phyloP scores from a whole-genome alignment of 139 green algal species.

The Coelastrella sp. region DNA sequence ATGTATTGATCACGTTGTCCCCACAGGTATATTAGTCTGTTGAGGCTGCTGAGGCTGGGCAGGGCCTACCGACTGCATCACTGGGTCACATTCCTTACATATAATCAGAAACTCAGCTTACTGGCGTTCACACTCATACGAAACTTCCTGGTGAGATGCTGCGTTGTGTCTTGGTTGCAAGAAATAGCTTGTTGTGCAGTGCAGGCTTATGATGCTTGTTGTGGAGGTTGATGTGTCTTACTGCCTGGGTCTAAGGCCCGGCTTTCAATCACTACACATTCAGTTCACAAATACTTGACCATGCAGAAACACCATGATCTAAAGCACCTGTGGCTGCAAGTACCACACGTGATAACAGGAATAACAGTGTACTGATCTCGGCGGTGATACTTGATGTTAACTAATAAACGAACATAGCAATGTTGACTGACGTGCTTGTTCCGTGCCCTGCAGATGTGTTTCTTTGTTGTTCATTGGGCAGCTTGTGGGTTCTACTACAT shows the following conservation, averaged over 20 bases:
- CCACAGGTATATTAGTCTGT: constrained; percentile 45
- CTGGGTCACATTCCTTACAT: constrained; percentile 56
- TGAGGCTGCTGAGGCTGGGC: constrained; percentile 49
- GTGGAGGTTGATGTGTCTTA: too few relatives aligned
- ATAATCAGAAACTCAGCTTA: constrained; percentile 54
- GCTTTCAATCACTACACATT: too few relatives aligned
- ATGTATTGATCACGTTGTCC: too few relatives aligned
- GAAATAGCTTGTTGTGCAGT: neutral
- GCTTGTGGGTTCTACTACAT: constrained; percentile 70
- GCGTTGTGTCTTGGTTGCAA: too few relatives aligned
- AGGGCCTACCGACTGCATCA: constrained; percentile 51
- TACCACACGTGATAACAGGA: too few relatives aligned
- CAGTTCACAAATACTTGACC: too few relatives aligned
- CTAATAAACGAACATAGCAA: neutral
- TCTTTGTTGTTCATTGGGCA: constrained; percentile 57
- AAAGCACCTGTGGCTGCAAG: too few relatives aligned
- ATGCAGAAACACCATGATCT: too few relatives aligned
- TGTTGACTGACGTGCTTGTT: neutral
- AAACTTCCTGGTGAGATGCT: constrained; percentile 54
- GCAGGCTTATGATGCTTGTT: neutral
- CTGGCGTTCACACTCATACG: constrained; percentile 60
- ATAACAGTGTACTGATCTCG: too few relatives aligned
- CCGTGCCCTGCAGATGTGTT: constrained; percentile 33
- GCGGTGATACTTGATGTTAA: too few relatives aligned
- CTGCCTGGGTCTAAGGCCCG: too few relatives aligned